A percentile compares a stretch with the other conserved stretches of the same genome.
These are phyloP conservation scores for Chytriomyces confervae DNA, from an alignment of 192 early-diverging fungal species.

Conservation along the genomic window DNA sequence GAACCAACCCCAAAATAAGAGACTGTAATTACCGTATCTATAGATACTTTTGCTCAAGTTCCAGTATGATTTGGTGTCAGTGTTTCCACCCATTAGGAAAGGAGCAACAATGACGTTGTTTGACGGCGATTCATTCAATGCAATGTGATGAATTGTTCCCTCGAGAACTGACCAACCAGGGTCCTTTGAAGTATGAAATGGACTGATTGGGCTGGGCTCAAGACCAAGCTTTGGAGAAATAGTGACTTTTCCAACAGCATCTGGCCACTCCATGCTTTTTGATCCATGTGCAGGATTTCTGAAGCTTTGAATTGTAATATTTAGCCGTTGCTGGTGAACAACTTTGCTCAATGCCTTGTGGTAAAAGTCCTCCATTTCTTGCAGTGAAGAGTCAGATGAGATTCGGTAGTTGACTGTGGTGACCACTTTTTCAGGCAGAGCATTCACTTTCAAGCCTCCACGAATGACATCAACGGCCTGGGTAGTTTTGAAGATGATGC, in stretches of 20 bases:
- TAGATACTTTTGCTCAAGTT: constrained; percentile 47
- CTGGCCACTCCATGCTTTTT: neutral
- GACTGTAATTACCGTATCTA: constrained; percentile 20
- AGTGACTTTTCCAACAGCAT: constrained; percentile 12
- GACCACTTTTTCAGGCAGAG: constrained; percentile 41
- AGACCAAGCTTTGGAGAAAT: constrained; percentile 16
- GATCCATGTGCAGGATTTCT: neutral
- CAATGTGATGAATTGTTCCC: constrained; percentile 42
- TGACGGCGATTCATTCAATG: neutral
- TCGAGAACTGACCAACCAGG: constrained; percentile 35
- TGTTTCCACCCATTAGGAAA: constrained; percentile 43
- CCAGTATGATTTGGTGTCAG: constrained; percentile 50
- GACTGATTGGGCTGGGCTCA: constrained; percentile 43
- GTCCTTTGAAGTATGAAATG: neutral
- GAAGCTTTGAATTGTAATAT: neutral
- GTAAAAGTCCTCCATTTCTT: constrained; percentile 10
- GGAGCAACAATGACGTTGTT: constrained; percentile 40
- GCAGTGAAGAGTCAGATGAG: constrained; percentile 9
- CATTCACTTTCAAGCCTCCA: constrained; percentile 56
- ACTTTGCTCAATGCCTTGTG: constrained; percentile 12
- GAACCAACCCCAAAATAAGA: neutral
- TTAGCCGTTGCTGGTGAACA: neutral
- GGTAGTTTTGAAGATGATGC: constrained; percentile 39
- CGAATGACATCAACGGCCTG: constrained; percentile 53
- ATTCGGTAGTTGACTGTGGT: constrained; percentile 49